Evolutionary conservation across 768 basidiomycete genomes (phyloP), one percentile per base, ranked within the genome.

Genomic region (Mycena polygramma): DNA sequence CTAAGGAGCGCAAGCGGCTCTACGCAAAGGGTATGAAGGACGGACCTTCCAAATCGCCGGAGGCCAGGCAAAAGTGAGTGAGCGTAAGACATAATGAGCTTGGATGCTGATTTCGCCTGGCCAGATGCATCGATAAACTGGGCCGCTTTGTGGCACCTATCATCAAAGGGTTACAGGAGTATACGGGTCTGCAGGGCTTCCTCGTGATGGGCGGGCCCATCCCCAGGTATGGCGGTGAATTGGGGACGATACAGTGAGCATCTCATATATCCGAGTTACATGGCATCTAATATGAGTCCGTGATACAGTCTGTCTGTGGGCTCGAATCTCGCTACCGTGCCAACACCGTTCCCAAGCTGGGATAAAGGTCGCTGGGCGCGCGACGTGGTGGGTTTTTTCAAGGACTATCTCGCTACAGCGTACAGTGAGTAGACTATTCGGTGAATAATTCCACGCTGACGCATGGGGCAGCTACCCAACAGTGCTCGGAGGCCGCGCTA

Each of bases 401-500:
- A n/a, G 19, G 58, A 66, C 4, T 71, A 61, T 35, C 35, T 71
- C 19, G 14, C 37, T 14, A 66, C 52, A 15, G 49, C 58, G 8
- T 71, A 45, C 64, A 71, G 69, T 71, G 26, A 49, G 69, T 71
- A 30, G 30, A 30, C 22, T 22, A n/a, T 52, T 52, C 7, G 51
- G 22, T 11, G 22, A 24, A 14, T 13, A 24, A 11, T 24, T 22
- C 11, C 22, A 11, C 22, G 26, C 22, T 52, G 51, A 26, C 51
- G 9, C 11, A 9, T 7, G 22, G 11, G 9, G 26, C 26, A 13
- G 11, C 51, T 52, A 24, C n/a, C 9, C 51, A 52, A 52, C 22
- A 52, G 11, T 52, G 51, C 22, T 24, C 11, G n/a, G 51, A 22
- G 22, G 22, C n/a, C 2, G 51, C 51, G 51, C 51, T 52, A 30